A percentile compares a stretch with the other conserved stretches of the same genome.
phyloP scores from a whole-genome alignment of 1,139 yeast genomes.

The Kurtzmaniella quercitrusa region DNA sequence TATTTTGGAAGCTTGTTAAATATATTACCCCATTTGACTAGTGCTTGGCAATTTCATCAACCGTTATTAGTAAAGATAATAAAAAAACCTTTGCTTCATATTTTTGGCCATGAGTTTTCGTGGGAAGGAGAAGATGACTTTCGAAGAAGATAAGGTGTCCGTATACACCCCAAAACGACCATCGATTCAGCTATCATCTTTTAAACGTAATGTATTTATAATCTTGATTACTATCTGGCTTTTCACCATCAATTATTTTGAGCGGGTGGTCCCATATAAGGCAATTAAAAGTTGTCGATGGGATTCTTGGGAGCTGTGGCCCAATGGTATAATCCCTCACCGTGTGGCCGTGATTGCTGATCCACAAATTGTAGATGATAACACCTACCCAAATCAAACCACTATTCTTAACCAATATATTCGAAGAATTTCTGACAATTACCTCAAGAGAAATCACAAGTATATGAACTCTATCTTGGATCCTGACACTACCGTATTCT shows the following conservation, averaged over 20 bases:
- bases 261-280: conserved; percentile 49
- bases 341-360: conserved; percentile 79
- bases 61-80: no score
- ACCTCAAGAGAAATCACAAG: conserved; percentile 73
- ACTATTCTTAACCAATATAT: conserved; percentile 41
- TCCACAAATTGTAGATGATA: conserved; percentile 84
- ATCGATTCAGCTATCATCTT: neutral
- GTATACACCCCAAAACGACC: conserved; percentile 1
- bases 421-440: conserved; percentile 60
- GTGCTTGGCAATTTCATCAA: no score
- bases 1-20: no score
- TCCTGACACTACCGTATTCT: conserved; percentile 73
- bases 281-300: conserved; percentile 55
- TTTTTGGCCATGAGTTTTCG: conserved; percentile 12
- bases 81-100: no score
- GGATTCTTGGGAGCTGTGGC: conserved; percentile 62
- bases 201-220: conserved; percentile 8
- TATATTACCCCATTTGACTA: no score
- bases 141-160: conserved; percentile 1
- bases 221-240: conserved; percentile 41
- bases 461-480: conserved; percentile 53
- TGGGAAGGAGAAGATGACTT: conserved; percentile 12
- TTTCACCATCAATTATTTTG: conserved; percentile 51
- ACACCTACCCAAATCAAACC: conserved; percentile 63
- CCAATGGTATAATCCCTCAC: conserved; percentile 38